Evolutionary conservation across 768 basidiomycete genomes (phyloP).

Genomic region (Mycena filopes): DNA sequence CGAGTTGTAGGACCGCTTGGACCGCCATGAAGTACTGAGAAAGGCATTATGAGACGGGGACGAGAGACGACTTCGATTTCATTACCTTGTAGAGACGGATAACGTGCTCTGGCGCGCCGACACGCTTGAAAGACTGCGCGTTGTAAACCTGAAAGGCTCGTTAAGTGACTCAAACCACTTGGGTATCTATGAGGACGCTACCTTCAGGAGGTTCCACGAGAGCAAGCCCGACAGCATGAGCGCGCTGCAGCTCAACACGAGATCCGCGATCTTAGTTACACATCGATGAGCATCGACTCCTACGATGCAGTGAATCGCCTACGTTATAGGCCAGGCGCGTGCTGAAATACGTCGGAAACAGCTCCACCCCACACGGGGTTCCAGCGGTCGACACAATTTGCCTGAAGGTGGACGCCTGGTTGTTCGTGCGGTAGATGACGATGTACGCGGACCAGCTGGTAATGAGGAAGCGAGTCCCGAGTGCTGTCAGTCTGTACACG

Average conservation of each 20-base stretch:
- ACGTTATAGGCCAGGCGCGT: constrained; percentile 57
- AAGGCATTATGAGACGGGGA: constrained; percentile 1
- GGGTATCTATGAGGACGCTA: constrained; percentile 27
- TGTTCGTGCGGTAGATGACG: constrained; percentile 57
- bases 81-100: constrained; percentile 58
- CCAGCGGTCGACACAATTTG: constrained; percentile 50
- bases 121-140: constrained; percentile 58
- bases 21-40: constrained; percentile 64
- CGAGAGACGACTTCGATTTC: constrained; percentile 27
- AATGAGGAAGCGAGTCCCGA: constrained; percentile 57
- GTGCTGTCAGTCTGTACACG: constrained; percentile 54
- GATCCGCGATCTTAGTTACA: constrained; percentile 56
- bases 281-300: not conserved
- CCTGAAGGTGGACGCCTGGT: constrained; percentile 46
- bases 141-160: constrained; percentile 51
- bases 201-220: constrained; percentile 58
- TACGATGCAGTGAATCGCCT: constrained; percentile 10
- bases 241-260: constrained; percentile 56
- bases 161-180: constrained; percentile 4
- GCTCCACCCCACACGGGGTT: constrained; percentile 60
- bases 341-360: constrained; percentile 58
- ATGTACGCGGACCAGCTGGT: constrained; percentile 62
- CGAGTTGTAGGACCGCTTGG: constrained; percentile 64
- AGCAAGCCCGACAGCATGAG: constrained; percentile 54
- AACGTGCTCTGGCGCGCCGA: constrained; percentile 63